Conservation (phyloP, 2,329 filamentous ascomycete genomes). For the Arthrocladium fulminans region DNA sequence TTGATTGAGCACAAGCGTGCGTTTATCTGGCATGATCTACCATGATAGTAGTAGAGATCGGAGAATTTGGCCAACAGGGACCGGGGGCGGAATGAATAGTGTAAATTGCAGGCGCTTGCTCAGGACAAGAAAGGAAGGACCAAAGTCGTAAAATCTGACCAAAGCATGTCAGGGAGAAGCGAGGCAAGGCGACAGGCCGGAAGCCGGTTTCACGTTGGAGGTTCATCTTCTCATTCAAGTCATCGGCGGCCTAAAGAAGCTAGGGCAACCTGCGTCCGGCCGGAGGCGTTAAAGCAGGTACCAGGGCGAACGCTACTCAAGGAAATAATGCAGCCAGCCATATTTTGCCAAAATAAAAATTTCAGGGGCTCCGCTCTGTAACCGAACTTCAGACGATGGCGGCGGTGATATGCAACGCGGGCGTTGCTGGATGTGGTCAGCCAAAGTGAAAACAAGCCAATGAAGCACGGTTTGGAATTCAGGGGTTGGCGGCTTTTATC, state of each 20-base stretch:
- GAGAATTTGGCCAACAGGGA: neutral
- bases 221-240: neutral
- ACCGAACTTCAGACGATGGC: neutral
- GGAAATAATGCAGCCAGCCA: neutral
- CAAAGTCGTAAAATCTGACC: too few relatives aligned
- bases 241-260: neutral
- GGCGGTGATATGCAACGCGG: neutral
- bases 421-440: neutral
- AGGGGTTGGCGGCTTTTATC: neutral
- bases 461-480: neutral
- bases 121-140: too few relatives aligned
- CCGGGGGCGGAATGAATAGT: neutral
- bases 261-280: too few relatives aligned
- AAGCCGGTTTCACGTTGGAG: neutral
- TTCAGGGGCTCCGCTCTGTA: neutral
- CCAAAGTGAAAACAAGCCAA: neutral
- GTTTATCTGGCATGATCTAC: neutral
- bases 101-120: neutral
- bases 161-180: neutral
- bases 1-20: neutral
- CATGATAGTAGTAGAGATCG: neutral
- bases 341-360: neutral
- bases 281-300: too few relatives aligned
- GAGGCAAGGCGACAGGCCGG: neutral
- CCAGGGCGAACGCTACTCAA: neutral